Evolutionary conservation across 2,329 filamentous ascomycete genomes (phyloP), one percentile per base, ranked within the genome.

Genomic region (Botryotinia calthae): DNA sequence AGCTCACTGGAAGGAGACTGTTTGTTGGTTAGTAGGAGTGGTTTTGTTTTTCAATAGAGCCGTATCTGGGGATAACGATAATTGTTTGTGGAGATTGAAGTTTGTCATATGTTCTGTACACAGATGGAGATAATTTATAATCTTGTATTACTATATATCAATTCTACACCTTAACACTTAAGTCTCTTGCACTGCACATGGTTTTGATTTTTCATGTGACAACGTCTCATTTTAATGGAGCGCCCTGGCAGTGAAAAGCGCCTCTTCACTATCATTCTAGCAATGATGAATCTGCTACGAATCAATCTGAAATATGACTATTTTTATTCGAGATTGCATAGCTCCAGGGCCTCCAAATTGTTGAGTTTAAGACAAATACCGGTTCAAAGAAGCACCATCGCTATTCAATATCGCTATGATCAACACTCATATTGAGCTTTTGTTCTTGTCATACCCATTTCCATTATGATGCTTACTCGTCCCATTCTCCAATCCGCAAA

Each of bases 381-480:
- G 4, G 5, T n/a, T n/a, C 6, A 2, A 51, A 51, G 5, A 16
- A n/a, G 2, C 25, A 51, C 1, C 4, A 14, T 14, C 25, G 25
- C 25, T n/a, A 0, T 2, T n/a, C 14, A 0, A 25, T n/a, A 14
- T n/a, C 4, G 1, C 22, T n/a, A n/a, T 5, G 0, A 14, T n/a
- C 9, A 12, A 14, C 1, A 14, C 2, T n/a, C 1, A 51, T 14
- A 14, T 51, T 2, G 4, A n/a, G 20, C 4, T 51, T 6, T 51
- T 6, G 12, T 51, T n/a, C 22, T 6, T 51, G 4, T 12, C 14
- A 1, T 14, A 51, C 8, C 6, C 25, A 14, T 25, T 51, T n/a
- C 10, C 22, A 48, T 4, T 14, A 2, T n/a, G 1, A n/a, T 7
- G 14, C 5, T 2, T 2, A n/a, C 12, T n/a, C 22, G 7, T 51